phyloP scores from a whole-genome alignment of 371 early-diverging fungal genomes.

The Rhizopus stolonifer region DNA sequence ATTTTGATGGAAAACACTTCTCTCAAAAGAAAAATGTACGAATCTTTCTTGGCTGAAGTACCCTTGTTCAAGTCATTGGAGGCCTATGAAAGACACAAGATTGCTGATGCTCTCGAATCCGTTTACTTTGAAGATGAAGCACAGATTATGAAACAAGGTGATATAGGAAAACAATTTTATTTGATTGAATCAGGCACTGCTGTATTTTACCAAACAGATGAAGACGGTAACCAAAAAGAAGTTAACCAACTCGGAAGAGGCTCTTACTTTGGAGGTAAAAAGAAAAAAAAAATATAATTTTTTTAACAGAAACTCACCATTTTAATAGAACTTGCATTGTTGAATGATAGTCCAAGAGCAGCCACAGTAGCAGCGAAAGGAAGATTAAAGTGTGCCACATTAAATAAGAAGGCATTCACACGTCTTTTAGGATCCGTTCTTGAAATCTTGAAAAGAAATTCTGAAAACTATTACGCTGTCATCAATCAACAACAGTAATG shows the following conservation, averaged over 20 bases:
- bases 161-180: slow-evolving; percentile 59
- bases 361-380: slow-evolving; percentile 86
- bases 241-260: slow-evolving; percentile 81
- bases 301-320: no score
- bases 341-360: slow-evolving; percentile 85
- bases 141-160: slow-evolving; percentile 70
- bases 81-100: slow-evolving; percentile 75
- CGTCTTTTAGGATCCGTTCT: slow-evolving; percentile 90
- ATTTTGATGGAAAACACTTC: slow-evolving; percentile 77
- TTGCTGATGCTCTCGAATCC: slow-evolving; percentile 79
- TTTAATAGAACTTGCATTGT: slow-evolving; percentile 88
- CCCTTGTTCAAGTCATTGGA: slow-evolving; percentile 63
- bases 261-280: slow-evolving; percentile 92
- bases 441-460: slow-evolving; percentile 88
- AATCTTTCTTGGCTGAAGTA: slow-evolving; percentile 73
- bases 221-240: slow-evolving; percentile 74
- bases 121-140: slow-evolving; percentile 68
- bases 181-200: slow-evolving; percentile 91
- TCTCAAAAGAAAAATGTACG: slow-evolving; percentile 74
- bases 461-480: slow-evolving; percentile 65
- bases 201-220: slow-evolving; percentile 33
- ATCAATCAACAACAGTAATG: slow-evolving; percentile 24
- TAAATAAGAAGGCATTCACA: slow-evolving; percentile 89
- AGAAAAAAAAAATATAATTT: no score
- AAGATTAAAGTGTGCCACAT: slow-evolving; percentile 84